These are phyloP conservation scores for Phytopythium montanum DNA, from an alignment of 352 stramenopile species.

Conservation along the genomic window DNA sequence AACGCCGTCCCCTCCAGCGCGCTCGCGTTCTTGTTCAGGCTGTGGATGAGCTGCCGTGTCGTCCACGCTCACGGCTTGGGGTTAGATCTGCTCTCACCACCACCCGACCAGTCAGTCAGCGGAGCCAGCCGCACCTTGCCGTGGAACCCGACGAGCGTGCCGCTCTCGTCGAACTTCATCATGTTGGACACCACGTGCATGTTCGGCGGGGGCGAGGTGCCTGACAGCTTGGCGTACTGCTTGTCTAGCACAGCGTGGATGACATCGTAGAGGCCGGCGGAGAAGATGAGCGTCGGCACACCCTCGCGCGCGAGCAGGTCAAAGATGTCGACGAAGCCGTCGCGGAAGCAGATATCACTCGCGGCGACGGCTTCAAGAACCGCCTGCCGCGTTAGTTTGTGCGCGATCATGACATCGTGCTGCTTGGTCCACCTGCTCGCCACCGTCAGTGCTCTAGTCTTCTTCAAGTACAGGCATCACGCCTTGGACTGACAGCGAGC, in stretches of 20 bases:
- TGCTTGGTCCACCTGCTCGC: slow-evolving; percentile 32
- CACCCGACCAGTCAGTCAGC: no score
- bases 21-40: slow-evolving; percentile 75
- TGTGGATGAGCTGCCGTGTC: slow-evolving; percentile 65
- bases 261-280: slow-evolving; percentile 70
- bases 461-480: background rate
- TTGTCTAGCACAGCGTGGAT: slow-evolving; percentile 73
- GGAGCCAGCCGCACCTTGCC: slow-evolving; percentile 30
- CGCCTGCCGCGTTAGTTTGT: slow-evolving; percentile 43
- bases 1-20: slow-evolving; percentile 63
- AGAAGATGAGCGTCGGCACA: slow-evolving; percentile 75
- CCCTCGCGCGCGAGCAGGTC: slow-evolving; percentile 41
- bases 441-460: background rate
- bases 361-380: slow-evolving; percentile 41
- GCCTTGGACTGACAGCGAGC: background rate
- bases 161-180: slow-evolving; percentile 62
- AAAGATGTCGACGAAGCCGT: slow-evolving; percentile 67
- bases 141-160: slow-evolving; percentile 38
- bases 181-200: slow-evolving; percentile 84
- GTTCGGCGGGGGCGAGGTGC: slow-evolving; percentile 35
- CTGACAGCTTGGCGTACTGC: slow-evolving; percentile 39
- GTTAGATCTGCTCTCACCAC: no score
- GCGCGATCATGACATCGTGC: slow-evolving; percentile 50
- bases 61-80: background rate
- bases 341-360: slow-evolving; percentile 50